Evolutionary conservation across 805 yeast species (phyloP), one percentile per base, ranked within the genome.

Genomic region (Myxozyma neotropica): DNA sequence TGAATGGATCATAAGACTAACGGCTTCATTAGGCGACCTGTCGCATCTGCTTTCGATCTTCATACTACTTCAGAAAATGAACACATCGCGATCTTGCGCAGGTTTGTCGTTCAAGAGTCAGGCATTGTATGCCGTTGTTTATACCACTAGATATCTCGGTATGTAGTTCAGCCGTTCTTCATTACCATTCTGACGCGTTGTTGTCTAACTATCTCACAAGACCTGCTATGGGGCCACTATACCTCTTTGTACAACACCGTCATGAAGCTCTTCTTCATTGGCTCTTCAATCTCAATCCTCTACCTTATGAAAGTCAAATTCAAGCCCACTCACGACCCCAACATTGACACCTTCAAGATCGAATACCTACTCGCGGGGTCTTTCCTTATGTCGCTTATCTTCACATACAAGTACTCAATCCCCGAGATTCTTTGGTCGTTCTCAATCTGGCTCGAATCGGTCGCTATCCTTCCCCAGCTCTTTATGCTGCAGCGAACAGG

Each of bases 101-200:
- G 99, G 99, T 45, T 81, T 94, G 50, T 91, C 97, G 1, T 76
- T 89, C 71, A 93, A 93, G 75, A 89, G 98, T 0, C 98, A 94
- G 72, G 76, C 82, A 1, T 76, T 93, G 42, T 94, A 93, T 72
- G 83, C 81, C 44, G 64, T 85, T 33, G 96, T 90, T 19, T 91
- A 83, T 68, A 70, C 83, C 44, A 80, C 91, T 13, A 81, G 97
- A 62, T 91, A 90, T 73, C 65, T 88, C 59, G 91, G 87, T 73
- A 71, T 85, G 59, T 72, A 85, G 59, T 75, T 77, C 58, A 46
- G 59, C 66, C 69, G 7, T 70, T 76, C 75, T 33, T 62, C 27
- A 74, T 45, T 60, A 72, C 59, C 10, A 6, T 36, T 23, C 5
- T 17, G 15, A 13, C n/a, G 15, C n/a, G 23, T 2, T 10, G 36